A percentile compares a stretch with the other conserved stretches of the same genome.
phyloP scores from a whole-genome alignment of 345 rosid species.

The Psidium guajava region DNA sequence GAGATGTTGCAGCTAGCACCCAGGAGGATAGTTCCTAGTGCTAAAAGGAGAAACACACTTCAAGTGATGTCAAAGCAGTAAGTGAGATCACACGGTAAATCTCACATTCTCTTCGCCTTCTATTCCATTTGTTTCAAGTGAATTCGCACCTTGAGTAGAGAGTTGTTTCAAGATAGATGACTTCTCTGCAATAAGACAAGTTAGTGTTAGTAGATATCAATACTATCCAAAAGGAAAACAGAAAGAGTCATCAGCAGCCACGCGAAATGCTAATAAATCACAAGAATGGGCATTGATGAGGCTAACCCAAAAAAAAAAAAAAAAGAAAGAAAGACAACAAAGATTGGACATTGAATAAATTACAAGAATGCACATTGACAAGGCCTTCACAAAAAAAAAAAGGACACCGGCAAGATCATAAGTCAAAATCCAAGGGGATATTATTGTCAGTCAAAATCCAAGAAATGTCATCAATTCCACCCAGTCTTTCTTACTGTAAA shows the following conservation, averaged over 20 bases:
- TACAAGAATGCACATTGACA: neutral
- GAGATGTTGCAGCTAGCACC: neutral
- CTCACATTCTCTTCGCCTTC: conserved; percentile 62
- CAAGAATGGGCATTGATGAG: neutral
- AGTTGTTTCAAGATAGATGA: conserved; percentile 27
- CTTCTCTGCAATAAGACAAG: conserved; percentile 15
- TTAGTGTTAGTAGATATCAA: neutral
- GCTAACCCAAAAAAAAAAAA: neutral
- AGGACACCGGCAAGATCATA: neutral
- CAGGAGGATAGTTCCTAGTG: neutral
- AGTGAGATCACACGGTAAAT: neutral
- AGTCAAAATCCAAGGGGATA: neutral
- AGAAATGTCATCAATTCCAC: neutral
- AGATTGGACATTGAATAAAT: neutral
- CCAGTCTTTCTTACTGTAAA: neutral
- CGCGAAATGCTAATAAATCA: neutral
- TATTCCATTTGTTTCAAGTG: conserved; percentile 5
- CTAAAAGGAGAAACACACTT: neutral
- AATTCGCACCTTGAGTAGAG: conserved; percentile 9
- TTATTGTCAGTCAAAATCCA: neutral
- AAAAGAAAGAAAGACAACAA: neutral
- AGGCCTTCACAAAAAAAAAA: neutral
- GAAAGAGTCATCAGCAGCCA: neutral
- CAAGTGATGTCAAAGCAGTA: neutral
- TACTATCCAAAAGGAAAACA: neutral